A percentile compares a stretch with the other conserved stretches of the same genome.
These are phyloP conservation scores for Acacia pycnantha DNA, from an alignment of 331 rosid species.

Conservation along the genomic window DNA sequence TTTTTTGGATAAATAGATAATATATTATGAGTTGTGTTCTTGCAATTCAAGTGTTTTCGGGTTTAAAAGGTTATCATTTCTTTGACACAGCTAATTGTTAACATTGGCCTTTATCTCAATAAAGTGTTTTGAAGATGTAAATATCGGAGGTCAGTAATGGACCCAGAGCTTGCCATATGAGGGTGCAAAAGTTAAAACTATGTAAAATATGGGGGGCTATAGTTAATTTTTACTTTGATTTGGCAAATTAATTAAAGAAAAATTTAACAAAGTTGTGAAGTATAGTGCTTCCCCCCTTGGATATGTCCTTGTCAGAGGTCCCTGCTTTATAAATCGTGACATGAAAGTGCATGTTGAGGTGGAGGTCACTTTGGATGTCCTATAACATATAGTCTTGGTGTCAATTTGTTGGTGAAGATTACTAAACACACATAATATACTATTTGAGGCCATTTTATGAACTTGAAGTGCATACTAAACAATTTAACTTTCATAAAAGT, in stretches of 20 bases:
- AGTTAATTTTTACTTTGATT: neutral
- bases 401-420: neutral
- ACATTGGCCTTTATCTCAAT: constrained; percentile 17
- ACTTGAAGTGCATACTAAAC: neutral
- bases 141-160: neutral
- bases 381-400: neutral
- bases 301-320: neutral
- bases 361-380: constrained; percentile 4
- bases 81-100: constrained; percentile 23
- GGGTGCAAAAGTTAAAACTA: neutral
- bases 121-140: neutral
- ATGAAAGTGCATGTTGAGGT: constrained; percentile 2
- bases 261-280: neutral
- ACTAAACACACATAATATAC: neutral
- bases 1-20: neutral
- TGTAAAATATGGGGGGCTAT: neutral
- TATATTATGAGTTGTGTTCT: neutral
- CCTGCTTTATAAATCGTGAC: neutral
- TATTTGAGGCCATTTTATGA: neutral
- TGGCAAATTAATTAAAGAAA: neutral
- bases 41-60: constrained; percentile 12
- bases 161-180: neutral
- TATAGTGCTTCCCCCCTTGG: neutral
- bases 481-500: neutral
- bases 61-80: neutral